Base-by-base conservation (phyloP, 352 stramenopile species). In the Hyaloperonospora arabidopsidis region DNA sequence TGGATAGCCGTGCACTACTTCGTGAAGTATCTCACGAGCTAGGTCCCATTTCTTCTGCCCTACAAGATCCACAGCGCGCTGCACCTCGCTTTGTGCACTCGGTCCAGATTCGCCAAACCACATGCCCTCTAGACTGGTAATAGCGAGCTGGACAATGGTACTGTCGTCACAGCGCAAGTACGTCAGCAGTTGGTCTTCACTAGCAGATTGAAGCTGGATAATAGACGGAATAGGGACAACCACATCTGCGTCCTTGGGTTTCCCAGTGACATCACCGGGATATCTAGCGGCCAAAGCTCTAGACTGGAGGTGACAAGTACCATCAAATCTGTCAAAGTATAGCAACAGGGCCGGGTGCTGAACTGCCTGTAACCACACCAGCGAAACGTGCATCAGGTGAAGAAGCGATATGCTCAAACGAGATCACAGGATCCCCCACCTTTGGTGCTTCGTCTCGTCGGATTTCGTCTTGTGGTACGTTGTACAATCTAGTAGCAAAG, bases 261-360 rank as follows among this genome's bases (percentile, higher is more conserved):
- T 59, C 3, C 17, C 22, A 52, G 51, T 22, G 17, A 68, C 52
- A 51, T 91, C 81, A 28, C 79, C 68, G 3, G 81, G 84, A 45
- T 75, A 93, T 8, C 72, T 67, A 48, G 61, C 63, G 13, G 74
- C 74, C n/a, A 93, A 62, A 38, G 79, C 59, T 21, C 54, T 41
- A n/a, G 76, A 93, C 11, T 76, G 69, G n/a, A 82, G 46, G 46
- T 93, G 74, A 10, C 73, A 70, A 1, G 72, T 77, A 45, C 71
- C 51, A 23, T 69, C 63, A 49, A 88, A 93, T 2, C 77, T 69
- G 52, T 93, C 83, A 53, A 93, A 93, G 53, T 86, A 86, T 19
- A 91, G 59, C 13, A 93, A 65, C 1, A 89, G 52, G 2, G 66
- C 80, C 12, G 76, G 75, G 41, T 90, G 80, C 41, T 70, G 54